Evolutionary conservation across 176 grass and related monocot genomes (phyloP).

Genomic region (Oryza officinalis): DNA sequence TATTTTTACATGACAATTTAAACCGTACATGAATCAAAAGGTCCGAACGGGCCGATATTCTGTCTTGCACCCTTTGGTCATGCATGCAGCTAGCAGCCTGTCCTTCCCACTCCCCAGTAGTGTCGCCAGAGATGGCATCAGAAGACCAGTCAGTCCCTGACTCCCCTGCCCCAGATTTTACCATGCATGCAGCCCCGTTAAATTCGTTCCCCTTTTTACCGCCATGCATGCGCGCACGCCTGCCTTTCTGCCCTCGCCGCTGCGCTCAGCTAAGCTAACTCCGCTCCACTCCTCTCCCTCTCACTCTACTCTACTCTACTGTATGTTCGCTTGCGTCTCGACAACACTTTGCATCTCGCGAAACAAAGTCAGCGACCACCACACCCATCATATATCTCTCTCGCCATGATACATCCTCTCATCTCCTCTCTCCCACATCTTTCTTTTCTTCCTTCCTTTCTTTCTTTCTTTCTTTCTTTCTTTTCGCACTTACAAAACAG

Average conservation of each 20-base stretch:
- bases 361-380: slow-evolving; percentile 56
- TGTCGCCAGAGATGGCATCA: slow-evolving; percentile 6
- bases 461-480: background rate
- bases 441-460: background rate
- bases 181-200: background rate
- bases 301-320: too few relatives aligned
- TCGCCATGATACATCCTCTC: background rate
- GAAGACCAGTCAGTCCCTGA: slow-evolving; percentile 30
- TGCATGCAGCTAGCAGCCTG: background rate
- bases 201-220: slow-evolving; percentile 11
- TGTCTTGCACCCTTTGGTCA: background rate
- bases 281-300: too few relatives aligned
- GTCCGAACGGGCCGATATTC: background rate
- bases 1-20: too few relatives aligned
- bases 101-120: background rate
- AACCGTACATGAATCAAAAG: background rate
- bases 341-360: slow-evolving; percentile 40
- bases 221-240: background rate
- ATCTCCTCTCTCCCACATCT: background rate
- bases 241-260: background rate
- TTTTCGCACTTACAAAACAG: slow-evolving; percentile 31
- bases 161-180: slow-evolving; percentile 20
- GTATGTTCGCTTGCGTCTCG: slow-evolving; percentile 35
- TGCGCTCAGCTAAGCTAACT: too few relatives aligned
- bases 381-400: slow-evolving; percentile 3